Percentiles rank a stretch among this genome's conserved stretches.
These are phyloP conservation scores for Fistulina hepatica DNA, from an alignment of 1,284 basidiomycete species.

Conservation along the genomic window DNA sequence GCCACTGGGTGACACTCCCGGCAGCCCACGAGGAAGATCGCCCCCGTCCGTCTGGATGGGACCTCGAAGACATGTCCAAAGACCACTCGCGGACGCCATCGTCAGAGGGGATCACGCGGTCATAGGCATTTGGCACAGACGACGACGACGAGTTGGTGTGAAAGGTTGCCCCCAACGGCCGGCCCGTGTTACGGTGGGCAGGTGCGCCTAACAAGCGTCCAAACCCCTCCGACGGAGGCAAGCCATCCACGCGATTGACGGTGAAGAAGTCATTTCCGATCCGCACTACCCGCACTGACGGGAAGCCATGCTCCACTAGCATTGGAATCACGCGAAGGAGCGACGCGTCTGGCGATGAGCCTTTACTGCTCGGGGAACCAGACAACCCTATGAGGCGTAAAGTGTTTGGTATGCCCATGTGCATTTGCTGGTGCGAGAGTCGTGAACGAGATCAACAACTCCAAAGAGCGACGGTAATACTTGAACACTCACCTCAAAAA, in stretches of 20 bases:
- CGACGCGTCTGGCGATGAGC: too few species aligned
- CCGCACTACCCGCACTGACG: conserved; percentile 43
- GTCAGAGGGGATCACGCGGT: too few species aligned
- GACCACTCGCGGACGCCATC: too few species aligned
- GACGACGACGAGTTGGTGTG: too few species aligned
- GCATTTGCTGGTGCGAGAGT: conserved; percentile 61
- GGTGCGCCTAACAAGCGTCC: conserved; percentile 3
- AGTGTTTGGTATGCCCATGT: conserved; percentile 40
- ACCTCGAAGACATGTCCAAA: too few species aligned
- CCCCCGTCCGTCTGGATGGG: too few species aligned
- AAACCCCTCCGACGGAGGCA: too few species aligned
- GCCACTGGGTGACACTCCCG: conserved; percentile 12
- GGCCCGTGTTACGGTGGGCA: conserved; percentile 9
- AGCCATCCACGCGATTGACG: too few species aligned
- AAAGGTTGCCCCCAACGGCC: conserved; percentile 11
- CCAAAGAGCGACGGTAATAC: neutral
- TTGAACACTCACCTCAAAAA: conserved; percentile 1
- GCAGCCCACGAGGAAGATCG: too few species aligned
- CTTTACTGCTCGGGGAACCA: conserved; percentile 36
- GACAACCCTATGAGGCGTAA: conserved; percentile 45
- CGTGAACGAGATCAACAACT: too few species aligned
- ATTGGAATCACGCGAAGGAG: too few species aligned
- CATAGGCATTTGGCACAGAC: too few species aligned
- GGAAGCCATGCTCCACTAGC: conserved; percentile 48
- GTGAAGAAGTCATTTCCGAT: conserved; percentile 47